Conservation (phyloP, 2,329 filamentous ascomycete species). For the Pezicula carpinea region DNA sequence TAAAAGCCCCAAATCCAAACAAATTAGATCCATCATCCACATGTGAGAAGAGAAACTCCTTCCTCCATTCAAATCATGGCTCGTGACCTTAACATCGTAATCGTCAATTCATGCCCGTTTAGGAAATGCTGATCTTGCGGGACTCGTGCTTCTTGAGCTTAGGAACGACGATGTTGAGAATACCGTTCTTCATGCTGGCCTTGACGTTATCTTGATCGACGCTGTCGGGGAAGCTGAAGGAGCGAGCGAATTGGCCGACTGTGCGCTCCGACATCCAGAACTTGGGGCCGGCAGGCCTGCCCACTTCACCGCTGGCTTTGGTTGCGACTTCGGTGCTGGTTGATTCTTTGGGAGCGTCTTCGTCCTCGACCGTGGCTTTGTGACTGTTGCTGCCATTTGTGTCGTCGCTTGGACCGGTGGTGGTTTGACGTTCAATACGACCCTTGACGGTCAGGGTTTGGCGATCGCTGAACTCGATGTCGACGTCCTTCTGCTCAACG, state of each 20-base stretch:
- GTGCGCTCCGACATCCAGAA: constrained; percentile 70
- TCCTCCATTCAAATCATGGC: no score
- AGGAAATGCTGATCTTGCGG: constrained; percentile 47
- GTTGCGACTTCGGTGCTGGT: constrained; percentile 28
- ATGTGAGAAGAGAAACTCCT: no score
- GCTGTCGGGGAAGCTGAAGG: constrained; percentile 61
- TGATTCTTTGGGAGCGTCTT: constrained; percentile 33
- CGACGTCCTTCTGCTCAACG: constrained; percentile 66
- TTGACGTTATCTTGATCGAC: constrained; percentile 59
- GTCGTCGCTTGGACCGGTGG: constrained; percentile 38
- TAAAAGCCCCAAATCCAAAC: no score
- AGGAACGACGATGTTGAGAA: constrained; percentile 59
- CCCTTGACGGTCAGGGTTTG: constrained; percentile 70
- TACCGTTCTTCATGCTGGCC: constrained; percentile 60
- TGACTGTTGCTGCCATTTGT: constrained; percentile 38
- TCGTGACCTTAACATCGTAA: no score
- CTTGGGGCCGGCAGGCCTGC: constrained; percentile 39
- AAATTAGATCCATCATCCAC: no score
- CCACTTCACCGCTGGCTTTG: no score
- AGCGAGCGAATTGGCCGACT: constrained; percentile 62
- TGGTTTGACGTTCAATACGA: constrained; percentile 59
- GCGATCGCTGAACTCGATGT: constrained; percentile 73
- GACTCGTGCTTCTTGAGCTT: constrained; percentile 58
- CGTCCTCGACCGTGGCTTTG: constrained; percentile 59
- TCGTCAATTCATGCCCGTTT: no score